Conservation (phyloP, 371 early-diverging fungal species). For the Mucor ambiguus region DNA sequence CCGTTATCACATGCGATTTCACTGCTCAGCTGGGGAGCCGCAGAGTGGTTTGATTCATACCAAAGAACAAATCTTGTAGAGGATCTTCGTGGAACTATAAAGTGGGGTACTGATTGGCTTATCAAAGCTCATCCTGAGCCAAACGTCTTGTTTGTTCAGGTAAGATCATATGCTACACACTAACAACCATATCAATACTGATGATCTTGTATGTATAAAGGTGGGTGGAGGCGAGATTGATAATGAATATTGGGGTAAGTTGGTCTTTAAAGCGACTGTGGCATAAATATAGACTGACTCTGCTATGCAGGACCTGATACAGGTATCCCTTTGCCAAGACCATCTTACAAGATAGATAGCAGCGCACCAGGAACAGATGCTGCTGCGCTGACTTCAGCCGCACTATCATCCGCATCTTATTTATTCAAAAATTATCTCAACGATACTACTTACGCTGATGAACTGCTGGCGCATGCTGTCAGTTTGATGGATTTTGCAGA, state of each 20-base stretch:
- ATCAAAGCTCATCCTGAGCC: slow-evolving; percentile 61
- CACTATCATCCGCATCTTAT: slow-evolving; percentile 52
- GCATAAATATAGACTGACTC: neutral
- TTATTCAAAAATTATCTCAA: slow-evolving; percentile 48
- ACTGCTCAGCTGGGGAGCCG: slow-evolving; percentile 59
- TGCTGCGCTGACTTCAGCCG: slow-evolving; percentile 49
- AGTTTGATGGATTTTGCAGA: slow-evolving; percentile 46
- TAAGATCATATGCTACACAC: slow-evolving; percentile 6
- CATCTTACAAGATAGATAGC: slow-evolving; percentile 39
- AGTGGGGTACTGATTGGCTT: slow-evolving; percentile 69
- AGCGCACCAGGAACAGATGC: slow-evolving; percentile 53
- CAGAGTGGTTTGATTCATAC: slow-evolving; percentile 57
- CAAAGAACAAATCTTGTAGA: slow-evolving; percentile 42
- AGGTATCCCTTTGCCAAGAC: slow-evolving; percentile 47
- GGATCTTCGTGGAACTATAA: slow-evolving; percentile 49
- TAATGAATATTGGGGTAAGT: slow-evolving; percentile 36
- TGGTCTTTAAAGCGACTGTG: neutral
- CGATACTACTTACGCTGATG: slow-evolving; percentile 41
- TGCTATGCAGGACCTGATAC: slow-evolving; percentile 22
- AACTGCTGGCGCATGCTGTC: slow-evolving; percentile 32
- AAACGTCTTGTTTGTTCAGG: slow-evolving; percentile 47
- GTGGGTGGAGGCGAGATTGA: slow-evolving; percentile 30
- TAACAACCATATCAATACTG: neutral
- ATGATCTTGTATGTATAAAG: neutral
- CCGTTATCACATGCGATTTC: slow-evolving; percentile 57